phyloP scores from a whole-genome alignment of 1,139 yeast species.

The Trichomonascaceae sp. region DNA sequence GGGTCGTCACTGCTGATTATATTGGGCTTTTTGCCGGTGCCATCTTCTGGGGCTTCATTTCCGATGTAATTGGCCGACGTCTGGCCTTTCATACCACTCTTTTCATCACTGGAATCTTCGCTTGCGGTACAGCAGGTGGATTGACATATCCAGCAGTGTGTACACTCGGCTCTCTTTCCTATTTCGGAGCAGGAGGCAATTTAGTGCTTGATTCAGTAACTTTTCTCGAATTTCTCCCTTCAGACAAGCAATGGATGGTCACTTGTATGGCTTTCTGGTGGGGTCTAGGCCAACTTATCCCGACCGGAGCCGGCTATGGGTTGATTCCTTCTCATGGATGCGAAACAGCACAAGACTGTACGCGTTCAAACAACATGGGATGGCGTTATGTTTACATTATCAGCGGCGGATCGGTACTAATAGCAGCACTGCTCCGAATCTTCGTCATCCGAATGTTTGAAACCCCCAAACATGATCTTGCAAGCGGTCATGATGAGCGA shows the following conservation, averaged over 20 bases:
- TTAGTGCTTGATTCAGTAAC: conserved; percentile 56
- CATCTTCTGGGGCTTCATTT: conserved; percentile 45
- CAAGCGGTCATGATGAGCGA: conserved; percentile 49
- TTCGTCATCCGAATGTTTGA: conserved; percentile 46
- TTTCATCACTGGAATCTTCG: conserved; percentile 41
- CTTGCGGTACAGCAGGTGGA: conserved; percentile 50
- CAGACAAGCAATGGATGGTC: conserved; percentile 46
- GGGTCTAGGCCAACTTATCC: conserved; percentile 58
- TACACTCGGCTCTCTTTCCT: conserved; percentile 39
- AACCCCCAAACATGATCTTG: conserved; percentile 51
- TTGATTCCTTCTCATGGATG: conserved; percentile 48
- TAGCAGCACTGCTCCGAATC: conserved; percentile 43
- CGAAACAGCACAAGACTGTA: conserved; percentile 37
- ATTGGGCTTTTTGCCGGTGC: conserved; percentile 28
- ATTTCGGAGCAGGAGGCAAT: conserved; percentile 46
- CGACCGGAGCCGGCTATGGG: conserved; percentile 52
- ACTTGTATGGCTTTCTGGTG: conserved; percentile 56
- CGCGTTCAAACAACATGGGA: conserved; percentile 45
- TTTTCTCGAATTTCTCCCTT: conserved; percentile 53
- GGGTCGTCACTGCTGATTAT: conserved; percentile 40
- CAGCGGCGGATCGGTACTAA: conserved; percentile 48
- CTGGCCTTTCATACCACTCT: conserved; percentile 45
- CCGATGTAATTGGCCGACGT: conserved; percentile 49
- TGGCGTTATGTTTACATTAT: conserved; percentile 57
- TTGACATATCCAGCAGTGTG: conserved; percentile 41